Percentiles rank a stretch among this genome's conserved stretches.
These are phyloP conservation scores for Westerdykella sp. DNA, from an alignment of 2,329 filamentous ascomycete genomes.

Conservation along the genomic window DNA sequence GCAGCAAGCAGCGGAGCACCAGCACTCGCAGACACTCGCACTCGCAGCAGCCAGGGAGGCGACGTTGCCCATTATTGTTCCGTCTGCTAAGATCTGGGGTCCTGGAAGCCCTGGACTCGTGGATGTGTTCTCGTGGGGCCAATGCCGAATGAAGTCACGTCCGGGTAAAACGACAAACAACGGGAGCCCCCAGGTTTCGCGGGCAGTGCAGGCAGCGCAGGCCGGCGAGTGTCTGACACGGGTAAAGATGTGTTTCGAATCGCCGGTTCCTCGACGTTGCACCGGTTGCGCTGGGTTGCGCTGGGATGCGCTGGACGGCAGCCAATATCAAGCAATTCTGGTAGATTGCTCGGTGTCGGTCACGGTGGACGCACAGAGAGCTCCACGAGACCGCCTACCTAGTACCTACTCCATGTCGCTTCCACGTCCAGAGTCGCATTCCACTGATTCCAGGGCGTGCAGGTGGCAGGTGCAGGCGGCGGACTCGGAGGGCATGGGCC, in stretches of 20 bases:
- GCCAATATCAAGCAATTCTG: conserved; percentile 30
- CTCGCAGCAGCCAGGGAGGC: not conserved
- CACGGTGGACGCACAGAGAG: not conserved
- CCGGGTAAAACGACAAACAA: conserved; percentile 33
- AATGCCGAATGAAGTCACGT: conserved; percentile 24
- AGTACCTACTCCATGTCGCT: no score
- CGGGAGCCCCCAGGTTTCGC: conserved; percentile 21
- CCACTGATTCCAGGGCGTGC: no score
- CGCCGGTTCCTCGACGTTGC: conserved; percentile 21
- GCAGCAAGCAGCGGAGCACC: no score
- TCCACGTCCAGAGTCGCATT: no score
- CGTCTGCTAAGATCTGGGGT: no score
- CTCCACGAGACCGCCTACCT: not conserved
- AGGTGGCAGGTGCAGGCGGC: no score
- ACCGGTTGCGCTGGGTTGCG: conserved; percentile 21
- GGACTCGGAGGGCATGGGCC: no score
- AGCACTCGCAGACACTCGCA: no score
- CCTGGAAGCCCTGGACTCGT: not conserved
- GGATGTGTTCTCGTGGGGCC: conserved; percentile 22
- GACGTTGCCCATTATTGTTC: no score
- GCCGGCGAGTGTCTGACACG: conserved; percentile 3
- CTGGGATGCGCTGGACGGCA: conserved; percentile 5
- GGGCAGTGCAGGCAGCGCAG: conserved; percentile 12
- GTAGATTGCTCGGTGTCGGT: conserved; percentile 23
- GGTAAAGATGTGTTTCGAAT: conserved; percentile 27